Evolutionary conservation across 495 filamentous ascomycete species (phyloP).

Genomic region (Aspergillus bridgeri): DNA sequence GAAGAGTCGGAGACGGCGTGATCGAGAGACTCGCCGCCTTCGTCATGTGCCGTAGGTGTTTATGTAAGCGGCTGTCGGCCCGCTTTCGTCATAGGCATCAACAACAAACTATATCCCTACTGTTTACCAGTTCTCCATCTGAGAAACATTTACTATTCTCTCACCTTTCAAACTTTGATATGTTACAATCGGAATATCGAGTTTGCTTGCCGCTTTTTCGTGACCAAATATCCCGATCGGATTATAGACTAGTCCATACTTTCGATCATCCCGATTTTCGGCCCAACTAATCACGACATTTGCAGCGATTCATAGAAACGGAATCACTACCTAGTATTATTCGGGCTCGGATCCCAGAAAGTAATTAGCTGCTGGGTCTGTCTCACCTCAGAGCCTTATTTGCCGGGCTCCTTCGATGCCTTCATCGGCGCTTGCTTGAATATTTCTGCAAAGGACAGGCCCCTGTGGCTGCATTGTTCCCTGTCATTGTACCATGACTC

Average conservation of each 20-base stretch:
- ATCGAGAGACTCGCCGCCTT: slow-evolving; percentile 8
- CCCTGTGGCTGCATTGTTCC: too few species aligned
- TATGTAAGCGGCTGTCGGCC: slow-evolving; percentile 4
- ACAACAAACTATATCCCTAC: too few species aligned
- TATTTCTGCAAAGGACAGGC: neutral
- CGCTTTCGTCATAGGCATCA: slow-evolving; percentile 1
- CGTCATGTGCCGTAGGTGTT: slow-evolving; percentile 17
- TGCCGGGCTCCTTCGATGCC: neutral
- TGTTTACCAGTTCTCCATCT: too few species aligned
- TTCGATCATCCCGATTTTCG: neutral
- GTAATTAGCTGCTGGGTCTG: neutral
- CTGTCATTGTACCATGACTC: too few species aligned
- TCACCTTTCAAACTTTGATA: too few species aligned
- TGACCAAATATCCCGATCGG: neutral
- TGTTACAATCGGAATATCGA: too few species aligned
- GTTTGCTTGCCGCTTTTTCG: too few species aligned
- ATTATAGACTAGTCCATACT: too few species aligned
- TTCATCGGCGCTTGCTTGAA: neutral
- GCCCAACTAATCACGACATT: neutral
- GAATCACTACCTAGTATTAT: neutral
- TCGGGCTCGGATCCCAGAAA: neutral
- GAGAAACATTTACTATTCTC: too few species aligned
- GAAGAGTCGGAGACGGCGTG: neutral
- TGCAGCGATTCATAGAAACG: neutral
- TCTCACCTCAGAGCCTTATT: neutral